Conservation (phyloP, 345 rosid genomes). For the Garcia nutans region DNA sequence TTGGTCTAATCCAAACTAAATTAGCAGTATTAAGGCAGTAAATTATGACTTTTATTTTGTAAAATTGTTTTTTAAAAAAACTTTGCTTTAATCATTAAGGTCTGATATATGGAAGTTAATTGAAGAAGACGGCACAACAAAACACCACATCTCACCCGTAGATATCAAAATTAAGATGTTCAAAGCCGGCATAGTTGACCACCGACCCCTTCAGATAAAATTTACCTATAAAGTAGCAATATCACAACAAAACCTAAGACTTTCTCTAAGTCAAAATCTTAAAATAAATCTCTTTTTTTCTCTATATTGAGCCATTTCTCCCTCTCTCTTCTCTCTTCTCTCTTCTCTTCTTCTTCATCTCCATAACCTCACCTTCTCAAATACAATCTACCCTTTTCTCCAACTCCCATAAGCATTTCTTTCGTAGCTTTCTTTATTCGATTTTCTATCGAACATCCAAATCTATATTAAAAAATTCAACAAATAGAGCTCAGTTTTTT, state of each 20-base stretch:
- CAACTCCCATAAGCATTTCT: too few relatives aligned
- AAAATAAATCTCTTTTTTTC: neutral
- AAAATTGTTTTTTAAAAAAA: neutral
- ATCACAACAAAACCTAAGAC: conserved; percentile 20
- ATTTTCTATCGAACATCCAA: too few relatives aligned
- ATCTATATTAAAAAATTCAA: too few relatives aligned
- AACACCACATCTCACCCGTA: too few relatives aligned
- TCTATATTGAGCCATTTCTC: conserved; percentile 25
- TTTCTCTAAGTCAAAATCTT: conserved; percentile 29
- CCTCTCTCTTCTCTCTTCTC: neutral
- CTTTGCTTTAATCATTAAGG: neutral
- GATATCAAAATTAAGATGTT: neutral
- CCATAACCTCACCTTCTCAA: neutral
- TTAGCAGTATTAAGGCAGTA: too few relatives aligned
- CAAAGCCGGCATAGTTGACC: conserved; percentile 66
- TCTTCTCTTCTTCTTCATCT: neutral
- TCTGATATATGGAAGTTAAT: neutral
- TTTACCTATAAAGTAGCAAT: neutral
- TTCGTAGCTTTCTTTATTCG: too few relatives aligned
- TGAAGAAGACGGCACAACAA: neutral
- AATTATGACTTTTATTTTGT: neutral
- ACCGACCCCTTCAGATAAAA: conserved; percentile 30
- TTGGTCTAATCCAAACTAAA: neutral
- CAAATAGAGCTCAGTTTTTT: too few relatives aligned
- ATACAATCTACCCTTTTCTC: too few relatives aligned